A percentile compares a stretch with the other conserved stretches of the same genome.
These are phyloP conservation scores for Globisporangium splendens DNA, from an alignment of 352 stramenopile species.

Conservation along the genomic window DNA sequence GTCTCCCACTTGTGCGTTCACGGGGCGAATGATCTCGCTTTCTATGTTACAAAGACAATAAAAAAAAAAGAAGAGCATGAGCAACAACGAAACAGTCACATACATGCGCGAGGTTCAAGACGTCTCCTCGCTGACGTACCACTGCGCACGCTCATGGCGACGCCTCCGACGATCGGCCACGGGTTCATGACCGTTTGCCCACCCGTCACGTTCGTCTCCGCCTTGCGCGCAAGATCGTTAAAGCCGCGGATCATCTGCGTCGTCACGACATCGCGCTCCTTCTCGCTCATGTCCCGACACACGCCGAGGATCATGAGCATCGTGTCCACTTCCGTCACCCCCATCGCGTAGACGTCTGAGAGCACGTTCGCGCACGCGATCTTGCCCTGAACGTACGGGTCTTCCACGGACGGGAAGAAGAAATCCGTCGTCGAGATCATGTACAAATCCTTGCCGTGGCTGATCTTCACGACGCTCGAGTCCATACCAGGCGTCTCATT, in stretches of 20 bases:
- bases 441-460: slow-evolving; percentile 80
- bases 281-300: slow-evolving; percentile 89
- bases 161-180: slow-evolving; percentile 94
- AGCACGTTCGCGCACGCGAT: slow-evolving; percentile 95
- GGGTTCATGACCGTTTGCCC: slow-evolving; percentile 96
- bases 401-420: slow-evolving; percentile 94
- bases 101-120: not conserved
- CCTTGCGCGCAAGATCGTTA: slow-evolving; percentile 84
- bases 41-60: slow-evolving; percentile 26
- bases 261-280: slow-evolving; percentile 91
- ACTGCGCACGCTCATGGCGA: slow-evolving; percentile 86
- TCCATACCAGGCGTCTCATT: slow-evolving; percentile 90
- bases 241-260: slow-evolving; percentile 94
- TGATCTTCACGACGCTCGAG: slow-evolving; percentile 89
- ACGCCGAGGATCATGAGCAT: slow-evolving; percentile 95
- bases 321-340: slow-evolving; percentile 92
- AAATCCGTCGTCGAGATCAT: slow-evolving; percentile 94
- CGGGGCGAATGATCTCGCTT: slow-evolving; percentile 83
- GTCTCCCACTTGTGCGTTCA: slow-evolving; percentile 86
- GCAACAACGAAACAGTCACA: not conserved
- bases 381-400: slow-evolving; percentile 90
- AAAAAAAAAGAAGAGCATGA: not conserved
- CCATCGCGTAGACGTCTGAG: slow-evolving; percentile 94
- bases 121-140: slow-evolving; percentile 22
- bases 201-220: slow-evolving; percentile 90